Evolutionary conservation across 352 stramenopile species (phyloP).

Genomic region (Phytophthora pinifolia): DNA sequence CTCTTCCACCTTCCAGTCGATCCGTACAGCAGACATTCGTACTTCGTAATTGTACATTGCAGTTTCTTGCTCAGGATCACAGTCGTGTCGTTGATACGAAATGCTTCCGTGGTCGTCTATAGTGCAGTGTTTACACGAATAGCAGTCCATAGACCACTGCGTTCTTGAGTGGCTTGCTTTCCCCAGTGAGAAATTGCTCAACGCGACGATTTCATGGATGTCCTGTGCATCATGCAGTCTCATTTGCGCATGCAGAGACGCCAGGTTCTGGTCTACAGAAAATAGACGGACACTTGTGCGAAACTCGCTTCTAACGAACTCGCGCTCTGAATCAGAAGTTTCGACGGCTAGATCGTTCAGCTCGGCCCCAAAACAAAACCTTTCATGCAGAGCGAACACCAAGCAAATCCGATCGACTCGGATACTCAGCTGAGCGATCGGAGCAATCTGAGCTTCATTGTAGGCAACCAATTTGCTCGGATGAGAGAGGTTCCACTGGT

Average conservation of each 20-base stretch:
- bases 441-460: conserved; percentile 53
- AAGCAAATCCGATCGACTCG: conserved; percentile 48
- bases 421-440: conserved; percentile 63
- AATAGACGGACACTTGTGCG: conserved; percentile 38
- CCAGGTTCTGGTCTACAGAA: conserved; percentile 32
- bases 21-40: conserved; percentile 40
- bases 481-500: conserved; percentile 74
- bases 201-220: conserved; percentile 47
- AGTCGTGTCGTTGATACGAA: conserved; percentile 22
- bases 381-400: conserved; percentile 59
- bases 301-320: conserved; percentile 40
- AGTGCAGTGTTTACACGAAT: conserved; percentile 46
- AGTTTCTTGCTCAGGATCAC: conserved; percentile 34
- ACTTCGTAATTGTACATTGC: conserved; percentile 76
- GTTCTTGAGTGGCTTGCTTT: conserved; percentile 56
- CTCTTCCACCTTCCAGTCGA: conserved; percentile 57
- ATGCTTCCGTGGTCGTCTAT: conserved; percentile 14
- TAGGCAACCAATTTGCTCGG: conserved; percentile 57
- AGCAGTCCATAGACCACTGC: conserved; percentile 45
- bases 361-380: conserved; percentile 56
- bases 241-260: conserved; percentile 33
- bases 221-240: conserved; percentile 17
- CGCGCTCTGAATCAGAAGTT: conserved; percentile 37
- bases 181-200: conserved; percentile 33
- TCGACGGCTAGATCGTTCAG: conserved; percentile 35